phyloP scores from a whole-genome alignment of 495 filamentous ascomycete species.

The Neurospora sp. region DNA sequence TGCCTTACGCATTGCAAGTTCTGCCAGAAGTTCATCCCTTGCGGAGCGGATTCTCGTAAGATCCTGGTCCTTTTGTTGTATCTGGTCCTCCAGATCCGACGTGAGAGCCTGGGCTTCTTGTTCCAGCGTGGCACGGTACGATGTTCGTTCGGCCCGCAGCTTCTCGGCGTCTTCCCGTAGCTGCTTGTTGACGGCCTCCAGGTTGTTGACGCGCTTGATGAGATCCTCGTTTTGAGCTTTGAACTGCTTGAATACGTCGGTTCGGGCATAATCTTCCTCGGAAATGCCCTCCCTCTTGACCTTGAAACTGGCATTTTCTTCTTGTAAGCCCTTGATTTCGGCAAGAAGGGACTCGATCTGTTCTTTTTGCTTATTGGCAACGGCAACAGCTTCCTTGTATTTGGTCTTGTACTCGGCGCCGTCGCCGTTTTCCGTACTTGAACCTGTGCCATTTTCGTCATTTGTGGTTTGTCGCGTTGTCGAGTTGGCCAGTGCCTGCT shows the following conservation, averaged over 20 bases:
- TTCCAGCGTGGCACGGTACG: constrained; percentile 70
- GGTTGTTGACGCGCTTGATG: constrained; percentile 78
- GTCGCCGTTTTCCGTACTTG: constrained; percentile 47
- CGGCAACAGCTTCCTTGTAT: constrained; percentile 60
- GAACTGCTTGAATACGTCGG: constrained; percentile 84
- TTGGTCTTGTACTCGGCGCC: constrained; percentile 49
- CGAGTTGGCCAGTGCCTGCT: constrained; percentile 63
- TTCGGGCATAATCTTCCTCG: constrained; percentile 89
- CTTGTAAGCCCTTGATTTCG: constrained; percentile 70
- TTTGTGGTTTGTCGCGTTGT: constrained; percentile 41
- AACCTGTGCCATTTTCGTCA: constrained; percentile 47
- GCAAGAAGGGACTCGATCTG: constrained; percentile 68
- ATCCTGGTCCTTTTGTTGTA: constrained; percentile 73
- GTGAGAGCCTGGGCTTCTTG: constrained; percentile 60
- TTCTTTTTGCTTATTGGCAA: constrained; percentile 72
- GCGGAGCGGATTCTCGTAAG: constrained; percentile 71
- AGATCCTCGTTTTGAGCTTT: constrained; percentile 87
- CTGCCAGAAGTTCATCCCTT: constrained; percentile 75
- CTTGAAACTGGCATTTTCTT: constrained; percentile 62
- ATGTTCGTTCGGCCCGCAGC: constrained; percentile 71
- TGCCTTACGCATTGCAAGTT: constrained; percentile 68
- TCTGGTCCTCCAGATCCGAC: constrained; percentile 67
- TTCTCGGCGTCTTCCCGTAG: constrained; percentile 78
- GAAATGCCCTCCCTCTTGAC: constrained; percentile 52
- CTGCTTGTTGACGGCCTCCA: constrained; percentile 81